phyloP scores from a whole-genome alignment of 768 basidiomycete species.

The Albatrellus ellisii region DNA sequence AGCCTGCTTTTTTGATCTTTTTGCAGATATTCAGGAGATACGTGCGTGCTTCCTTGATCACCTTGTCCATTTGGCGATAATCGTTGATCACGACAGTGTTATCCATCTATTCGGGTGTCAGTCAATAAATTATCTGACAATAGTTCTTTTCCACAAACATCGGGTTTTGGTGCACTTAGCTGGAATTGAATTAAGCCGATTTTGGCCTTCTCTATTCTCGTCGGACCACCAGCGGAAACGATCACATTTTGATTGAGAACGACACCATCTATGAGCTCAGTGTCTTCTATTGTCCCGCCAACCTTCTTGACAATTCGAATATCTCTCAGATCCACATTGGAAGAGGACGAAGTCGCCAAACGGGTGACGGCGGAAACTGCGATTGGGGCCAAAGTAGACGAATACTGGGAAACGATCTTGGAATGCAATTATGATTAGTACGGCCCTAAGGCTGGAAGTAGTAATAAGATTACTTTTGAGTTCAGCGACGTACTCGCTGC shows the following conservation, averaged over 20 bases:
- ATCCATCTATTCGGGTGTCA: constrained; percentile 97
- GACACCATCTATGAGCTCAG: constrained; percentile 90
- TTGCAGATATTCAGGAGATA: constrained; percentile 98
- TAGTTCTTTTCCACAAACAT: constrained; percentile 39
- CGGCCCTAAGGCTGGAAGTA: constrained; percentile 1
- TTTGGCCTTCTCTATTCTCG: constrained; percentile 95
- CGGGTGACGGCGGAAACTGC: constrained; percentile 95
- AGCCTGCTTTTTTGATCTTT: constrained; percentile 99
- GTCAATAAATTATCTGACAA: constrained; percentile 7
- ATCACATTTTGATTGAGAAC: constrained; percentile 97
- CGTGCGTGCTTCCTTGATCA: constrained; percentile 96
- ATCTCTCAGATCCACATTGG: constrained; percentile 93
- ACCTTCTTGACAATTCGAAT: constrained; percentile 97
- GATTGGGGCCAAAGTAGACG: constrained; percentile 94
- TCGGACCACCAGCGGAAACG: constrained; percentile 81
- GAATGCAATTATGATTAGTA: not conserved
- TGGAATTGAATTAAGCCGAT: constrained; percentile 99
- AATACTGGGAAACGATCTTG: constrained; percentile 98
- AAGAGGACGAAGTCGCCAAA: constrained; percentile 76
- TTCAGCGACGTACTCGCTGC: constrained; percentile 94
- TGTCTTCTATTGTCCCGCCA: constrained; percentile 98
- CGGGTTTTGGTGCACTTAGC: constrained; percentile 93
- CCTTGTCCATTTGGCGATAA: constrained; percentile 99
- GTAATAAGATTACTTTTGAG: constrained; percentile 63
- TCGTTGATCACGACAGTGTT: constrained; percentile 99